Evolutionary conservation across 805 yeast species (phyloP), one percentile per base, ranked within the genome.

Genomic region (Ogataea haglerorum): DNA sequence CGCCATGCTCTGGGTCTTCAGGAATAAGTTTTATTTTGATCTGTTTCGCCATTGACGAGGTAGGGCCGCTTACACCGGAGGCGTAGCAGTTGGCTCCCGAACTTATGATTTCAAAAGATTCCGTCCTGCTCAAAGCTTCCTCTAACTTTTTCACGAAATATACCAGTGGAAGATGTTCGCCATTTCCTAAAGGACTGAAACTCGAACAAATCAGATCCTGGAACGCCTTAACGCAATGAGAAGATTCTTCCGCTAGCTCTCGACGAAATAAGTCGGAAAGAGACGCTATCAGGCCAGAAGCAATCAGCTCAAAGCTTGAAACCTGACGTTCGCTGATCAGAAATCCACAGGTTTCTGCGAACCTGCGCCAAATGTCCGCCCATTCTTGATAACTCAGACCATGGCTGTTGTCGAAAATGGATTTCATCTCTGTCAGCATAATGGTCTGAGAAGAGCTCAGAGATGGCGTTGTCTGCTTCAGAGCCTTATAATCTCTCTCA

Each of bases 301-400:
- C 72, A 5, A 80, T 69, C 24, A 89, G 65, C 56, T 88, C 95
- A 63, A 80, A 86, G 43, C 90, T 81, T 0, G 95, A 85, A 5
- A 84, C 64, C 2, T 47, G 34, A 4, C 44, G 45, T 3, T 31
- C 38, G 2, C 42, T 32, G 3, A 24, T 40, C 1, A 56, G 55
- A 14, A 47, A 49, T 12, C 68, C 65, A 18, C 75, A 51, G 1
- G 67, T 56, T 5, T 45, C 38, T 10, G 60, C 61, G 4, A 79
- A 57, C 30, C 57, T 53, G 3, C 53, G 31, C 79, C 81, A 70
- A 6, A 68, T 12, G 2, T 37, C 37, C 2, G 40, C 21, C 68
- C 68, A 64, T 12, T 52, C 68, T 1, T 64, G 58, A n/a, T 43
- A 49, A 1, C 65, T 30, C n/a, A 51, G 52, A 1, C 30, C 24